Percentiles rank a stretch among this genome's conserved stretches.
phyloP scores from a whole-genome alignment of 2,329 filamentous ascomycete genomes.

The Sclerotinia spermophila region DNA sequence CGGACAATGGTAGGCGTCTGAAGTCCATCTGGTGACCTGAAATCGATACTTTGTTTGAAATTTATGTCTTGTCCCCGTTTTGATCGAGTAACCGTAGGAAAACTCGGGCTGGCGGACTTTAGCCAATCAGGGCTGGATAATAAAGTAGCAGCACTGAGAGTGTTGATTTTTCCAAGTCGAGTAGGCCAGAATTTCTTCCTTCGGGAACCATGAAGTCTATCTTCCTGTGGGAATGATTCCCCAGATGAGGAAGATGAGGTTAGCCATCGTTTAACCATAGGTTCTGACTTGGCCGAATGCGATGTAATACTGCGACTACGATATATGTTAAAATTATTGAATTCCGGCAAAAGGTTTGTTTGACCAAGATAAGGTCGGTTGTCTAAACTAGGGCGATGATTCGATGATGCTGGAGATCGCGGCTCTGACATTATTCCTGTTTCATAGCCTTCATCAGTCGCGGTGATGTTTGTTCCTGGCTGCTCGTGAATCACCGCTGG shows the following conservation, averaged over 20 bases:
- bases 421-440: background rate
- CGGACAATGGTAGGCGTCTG: background rate
- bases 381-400: background rate
- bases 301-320: slow-evolving; percentile 1
- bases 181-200: slow-evolving; percentile 4
- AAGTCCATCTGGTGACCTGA: background rate
- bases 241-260: slow-evolving; percentile 10
- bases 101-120: background rate
- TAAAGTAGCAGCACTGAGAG: background rate
- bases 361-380: background rate
- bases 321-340: slow-evolving; percentile 8
- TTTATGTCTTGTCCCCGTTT: slow-evolving; percentile 4
- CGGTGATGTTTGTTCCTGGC: background rate
- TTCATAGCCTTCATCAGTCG: slow-evolving; percentile 6
- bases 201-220: background rate
- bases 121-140: background rate
- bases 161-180: background rate
- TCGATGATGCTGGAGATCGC: background rate
- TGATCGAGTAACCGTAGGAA: background rate
- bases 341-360: background rate
- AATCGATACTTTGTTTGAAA: slow-evolving; percentile 4
- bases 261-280: slow-evolving; percentile 5
- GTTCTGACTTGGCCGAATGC: slow-evolving; percentile 3
- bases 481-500: background rate
- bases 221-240: background rate